Evolutionary conservation across 2,329 filamentous ascomycete genomes (phyloP).

Genomic region (Hirsutella thompsonii): DNA sequence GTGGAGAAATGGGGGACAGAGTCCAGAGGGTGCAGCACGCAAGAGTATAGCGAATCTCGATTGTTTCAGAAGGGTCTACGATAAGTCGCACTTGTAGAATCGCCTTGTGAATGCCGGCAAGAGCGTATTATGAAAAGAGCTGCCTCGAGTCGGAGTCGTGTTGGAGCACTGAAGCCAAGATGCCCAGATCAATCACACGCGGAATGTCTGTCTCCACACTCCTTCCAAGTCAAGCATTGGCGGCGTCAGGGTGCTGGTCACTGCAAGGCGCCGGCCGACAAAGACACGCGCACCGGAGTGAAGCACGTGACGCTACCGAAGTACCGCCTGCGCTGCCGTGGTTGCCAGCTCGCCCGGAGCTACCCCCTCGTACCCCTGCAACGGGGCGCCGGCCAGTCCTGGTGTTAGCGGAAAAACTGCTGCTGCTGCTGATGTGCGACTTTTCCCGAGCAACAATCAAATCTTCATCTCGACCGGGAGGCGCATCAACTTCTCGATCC

Average conservation of each 20-base stretch:
- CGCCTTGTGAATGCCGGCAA: too few species aligned
- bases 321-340: neutral
- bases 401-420: slow-evolving; percentile 20
- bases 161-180: too few species aligned
- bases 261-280: neutral
- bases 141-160: too few species aligned
- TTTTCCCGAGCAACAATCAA: slow-evolving; percentile 30
- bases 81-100: too few species aligned
- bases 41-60: too few species aligned
- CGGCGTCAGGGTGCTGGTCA: neutral
- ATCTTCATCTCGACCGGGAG: slow-evolving; percentile 24
- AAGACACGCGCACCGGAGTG: neutral
- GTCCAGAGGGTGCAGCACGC: neutral
- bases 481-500: slow-evolving; percentile 25
- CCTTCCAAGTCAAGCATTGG: too few species aligned
- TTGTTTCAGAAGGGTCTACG: too few species aligned
- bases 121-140: too few species aligned
- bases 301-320: slow-evolving; percentile 12
- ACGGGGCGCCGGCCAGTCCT: slow-evolving; percentile 6
- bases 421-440: slow-evolving; percentile 20
- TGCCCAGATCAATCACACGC: too few species aligned
- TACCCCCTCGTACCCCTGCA: slow-evolving; percentile 4
- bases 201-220: neutral
- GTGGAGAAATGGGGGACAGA: neutral
- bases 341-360: slow-evolving; percentile 18